Conservation (phyloP, 371 early-diverging fungal genomes). For the Actinomortierella wolfii region DNA sequence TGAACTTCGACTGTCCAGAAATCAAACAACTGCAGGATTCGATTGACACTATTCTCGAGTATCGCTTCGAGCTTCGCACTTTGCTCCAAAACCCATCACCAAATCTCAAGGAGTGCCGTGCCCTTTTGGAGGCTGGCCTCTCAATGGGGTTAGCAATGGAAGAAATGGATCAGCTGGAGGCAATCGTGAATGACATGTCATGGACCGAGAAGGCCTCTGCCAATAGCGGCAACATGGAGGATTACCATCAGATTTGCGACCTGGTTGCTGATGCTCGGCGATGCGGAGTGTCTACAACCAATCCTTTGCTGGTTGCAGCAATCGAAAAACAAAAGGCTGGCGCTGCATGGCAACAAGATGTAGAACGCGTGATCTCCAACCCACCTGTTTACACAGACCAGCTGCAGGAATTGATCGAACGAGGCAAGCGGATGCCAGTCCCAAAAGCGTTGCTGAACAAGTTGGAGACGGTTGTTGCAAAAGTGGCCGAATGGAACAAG, state of each 20-base stretch:
- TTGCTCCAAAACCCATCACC: conserved; percentile 33
- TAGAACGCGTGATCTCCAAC: conserved; percentile 10
- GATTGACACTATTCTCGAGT: conserved; percentile 40
- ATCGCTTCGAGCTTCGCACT: conserved; percentile 22
- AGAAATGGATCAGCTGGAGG: conserved; percentile 42
- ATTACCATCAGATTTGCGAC: conserved; percentile 30
- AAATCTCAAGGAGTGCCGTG: conserved; percentile 34
- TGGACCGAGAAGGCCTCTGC: conserved; percentile 38
- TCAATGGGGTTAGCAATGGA: conserved; percentile 40
- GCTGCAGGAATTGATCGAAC: conserved; percentile 30
- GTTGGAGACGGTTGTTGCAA: conserved; percentile 30
- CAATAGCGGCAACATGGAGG: conserved; percentile 27
- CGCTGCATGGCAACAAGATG: conserved; percentile 24
- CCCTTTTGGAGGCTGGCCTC: conserved; percentile 38
- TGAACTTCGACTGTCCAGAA: conserved; percentile 58
- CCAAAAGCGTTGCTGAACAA: conserved; percentile 29
- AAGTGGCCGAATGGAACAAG: conserved; percentile 33
- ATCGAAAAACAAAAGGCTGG: conserved; percentile 24
- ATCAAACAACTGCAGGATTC: conserved; percentile 49
- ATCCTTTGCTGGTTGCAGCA: conserved; percentile 24
- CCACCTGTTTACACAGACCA: conserved; percentile 28
- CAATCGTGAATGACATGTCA: conserved; percentile 33
- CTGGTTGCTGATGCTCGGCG: conserved; percentile 39
- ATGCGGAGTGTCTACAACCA: conserved; percentile 36
- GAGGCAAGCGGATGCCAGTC: conserved; percentile 26